Base-by-base conservation (phyloP, 2,329 filamentous ascomycete genomes). In the Botrytis cinerea region DNA sequence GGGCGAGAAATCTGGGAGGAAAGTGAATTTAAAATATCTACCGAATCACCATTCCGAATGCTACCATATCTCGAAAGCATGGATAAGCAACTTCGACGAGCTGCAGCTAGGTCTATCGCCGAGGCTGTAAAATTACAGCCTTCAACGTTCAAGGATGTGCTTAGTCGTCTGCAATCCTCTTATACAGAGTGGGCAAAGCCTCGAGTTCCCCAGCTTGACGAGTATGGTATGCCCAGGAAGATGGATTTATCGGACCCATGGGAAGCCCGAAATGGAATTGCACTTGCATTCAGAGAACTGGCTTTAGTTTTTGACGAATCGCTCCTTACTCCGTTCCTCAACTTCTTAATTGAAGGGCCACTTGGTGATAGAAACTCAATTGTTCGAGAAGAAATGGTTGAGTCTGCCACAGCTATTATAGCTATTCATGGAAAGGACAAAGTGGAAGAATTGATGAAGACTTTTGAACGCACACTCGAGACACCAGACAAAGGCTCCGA, bases 1-100 rank as follows among this genome's bases (percentile, higher is more conserved):
- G 95, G 93, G 10, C 88, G 87, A 70, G 93, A 95, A 20, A 97
- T 99, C 51, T 99, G 96, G 96, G 94, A 97, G 79, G 96, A 98
- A 80, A 97, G 95, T 80, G 92, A 89, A 12, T 92, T 98, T 75
- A 84, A 91, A 74, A 84, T 95, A 20, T 87, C 89, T 1, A 84
- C 88, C 32, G 86, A 91, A 10, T 88, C 93, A 14, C 89, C 93
- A 12, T 81, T 86, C 73, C 88, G 87, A 77, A 91, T 95, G 80
- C 84, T 97, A 67, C 90, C 91, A 0, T 98, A 97, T 80, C 85
- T 98, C 18, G 89, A 93, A 77, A 93, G 90, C 77, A 88, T 90
- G 77, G 95, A 98, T 78, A 87, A 87, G 32, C 94, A 97, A 80
- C 89, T 98, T 40, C 90, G 96, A 71, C 89, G 93, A 76, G 93